These are phyloP conservation scores for Colletotrichum sp. DNA, from an alignment of 2,329 filamentous ascomycete genomes.

Conservation along the genomic window DNA sequence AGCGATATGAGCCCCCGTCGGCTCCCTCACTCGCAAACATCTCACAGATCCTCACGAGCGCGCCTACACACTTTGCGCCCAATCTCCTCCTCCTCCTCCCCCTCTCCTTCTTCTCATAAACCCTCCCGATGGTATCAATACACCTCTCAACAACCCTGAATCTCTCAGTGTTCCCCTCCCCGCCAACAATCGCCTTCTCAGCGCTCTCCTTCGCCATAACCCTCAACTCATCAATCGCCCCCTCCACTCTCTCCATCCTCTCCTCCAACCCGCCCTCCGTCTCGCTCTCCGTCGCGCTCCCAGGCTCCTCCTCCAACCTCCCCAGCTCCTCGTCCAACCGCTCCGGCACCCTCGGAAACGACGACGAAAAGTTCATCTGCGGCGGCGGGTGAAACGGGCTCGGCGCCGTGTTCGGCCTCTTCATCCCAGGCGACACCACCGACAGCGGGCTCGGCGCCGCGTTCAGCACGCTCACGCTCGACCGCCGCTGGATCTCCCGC, in stretches of 20 bases:
- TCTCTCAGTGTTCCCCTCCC: background rate
- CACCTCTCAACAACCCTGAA: constrained; percentile 5
- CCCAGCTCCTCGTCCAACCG: background rate
- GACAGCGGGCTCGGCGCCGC: background rate
- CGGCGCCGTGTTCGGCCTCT: constrained; percentile 11
- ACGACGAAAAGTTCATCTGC: constrained; percentile 8
- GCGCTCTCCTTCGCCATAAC: constrained; percentile 6
- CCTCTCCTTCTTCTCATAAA: constrained; percentile 2
- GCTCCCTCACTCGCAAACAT: constrained; percentile 13
- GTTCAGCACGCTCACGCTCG: background rate
- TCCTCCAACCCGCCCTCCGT: background rate
- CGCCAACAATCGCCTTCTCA: background rate
- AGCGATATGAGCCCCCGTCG: background rate
- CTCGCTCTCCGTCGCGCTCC: background rate
- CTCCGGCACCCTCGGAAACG: constrained; percentile 3
- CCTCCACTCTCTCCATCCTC: background rate
- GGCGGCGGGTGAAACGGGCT: background rate
- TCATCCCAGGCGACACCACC: background rate
- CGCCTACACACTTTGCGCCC: background rate
- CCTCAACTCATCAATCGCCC: constrained; percentile 5
- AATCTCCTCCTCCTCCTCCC: background rate
- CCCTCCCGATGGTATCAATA: constrained; percentile 10
- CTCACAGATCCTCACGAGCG: constrained; percentile 11
- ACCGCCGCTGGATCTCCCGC: constrained; percentile 12
- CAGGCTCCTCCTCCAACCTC: background rate